Base-by-base conservation (phyloP, 331 rosid species). In the Telfairia occidentalis region DNA sequence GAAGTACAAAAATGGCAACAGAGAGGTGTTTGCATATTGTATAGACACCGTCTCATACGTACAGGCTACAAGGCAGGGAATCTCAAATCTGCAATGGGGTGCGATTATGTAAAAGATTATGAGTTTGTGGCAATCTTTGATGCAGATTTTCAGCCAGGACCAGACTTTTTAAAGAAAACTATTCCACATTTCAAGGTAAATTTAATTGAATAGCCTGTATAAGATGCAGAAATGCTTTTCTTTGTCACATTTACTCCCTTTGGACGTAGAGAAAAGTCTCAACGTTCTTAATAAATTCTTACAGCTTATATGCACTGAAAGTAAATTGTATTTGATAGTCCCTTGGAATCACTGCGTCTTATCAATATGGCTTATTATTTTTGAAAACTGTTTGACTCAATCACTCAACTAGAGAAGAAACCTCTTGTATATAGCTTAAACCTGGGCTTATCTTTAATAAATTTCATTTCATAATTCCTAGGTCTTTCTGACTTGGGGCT, bases 1-100 rank as follows among this genome's bases (percentile, higher is more conserved):
- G 98, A 95, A 84, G 97, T 95, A 57, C 91, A 86, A 74, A 95
- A 91, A 87, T 95, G 98, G 98, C 97, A 91, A 81, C 96, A 90
- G 28, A 83, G 96, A 74, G 98, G 97, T 76, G 88, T 90, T 69
- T 89, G 81, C 66, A 90, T 95, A 67, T 49, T 91, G 78, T 95
- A 95, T 63, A 88, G 98, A 81, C 98, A 95, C 73, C 89, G 98
- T 15, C 96, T 91, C 42, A 80, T 95, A 38, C 97, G 98, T 38
- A 87, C 97, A 24, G 98, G 98, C 76, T 94, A 91, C 71, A 94
- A 94, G 88, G 98, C 97, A 24, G 98, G 98, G 79, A 94, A 94
- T 88, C 98, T 94, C 58, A 94, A 91, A 83, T 94, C 98, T 30
- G 98, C 98, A 66, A 94, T 94, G 98, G 58, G 84, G 74, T 94